Percentiles rank a stretch among this genome's conserved stretches.
Conservation (phyloP, 441 rosid species). For the Rhodomyrtus psidioides region DNA sequence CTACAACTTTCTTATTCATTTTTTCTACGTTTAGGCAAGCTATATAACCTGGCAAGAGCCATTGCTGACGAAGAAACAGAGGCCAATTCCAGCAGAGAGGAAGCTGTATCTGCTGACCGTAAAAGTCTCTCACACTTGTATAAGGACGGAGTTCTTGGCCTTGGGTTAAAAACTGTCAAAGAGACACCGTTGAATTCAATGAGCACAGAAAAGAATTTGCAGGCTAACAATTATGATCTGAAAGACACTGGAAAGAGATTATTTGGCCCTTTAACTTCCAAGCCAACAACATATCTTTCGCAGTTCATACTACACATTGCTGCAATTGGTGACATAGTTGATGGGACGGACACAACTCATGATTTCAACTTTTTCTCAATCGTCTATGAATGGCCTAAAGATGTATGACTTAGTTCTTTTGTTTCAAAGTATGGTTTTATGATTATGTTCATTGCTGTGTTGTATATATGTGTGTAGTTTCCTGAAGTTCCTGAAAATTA, state of each 20-base stretch:
- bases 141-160: conserved; percentile 86
- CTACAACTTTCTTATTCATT: neutral
- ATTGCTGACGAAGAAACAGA: conserved; percentile 90
- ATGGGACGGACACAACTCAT: conserved; percentile 98
- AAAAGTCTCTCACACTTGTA: conserved; percentile 36
- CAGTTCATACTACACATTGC: conserved; percentile 96
- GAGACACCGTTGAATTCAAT: conserved; percentile 38
- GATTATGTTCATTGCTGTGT: neutral
- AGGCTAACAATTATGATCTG: conserved; percentile 46
- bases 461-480: neutral
- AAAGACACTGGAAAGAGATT: conserved; percentile 74
- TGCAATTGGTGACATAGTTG: conserved; percentile 98
- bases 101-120: conserved; percentile 30
- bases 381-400: conserved; percentile 98
- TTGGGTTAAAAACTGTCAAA: conserved; percentile 67
- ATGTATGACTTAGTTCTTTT: conserved; percentile 45
- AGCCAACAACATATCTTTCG: conserved; percentile 83
- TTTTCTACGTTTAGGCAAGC: conserved; percentile 60
- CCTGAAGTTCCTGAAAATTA: neutral
- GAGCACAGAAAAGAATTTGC: conserved; percentile 39
- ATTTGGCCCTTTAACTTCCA: conserved; percentile 72
- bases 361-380: conserved; percentile 98
- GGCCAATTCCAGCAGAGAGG: conserved; percentile 39
- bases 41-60: conserved; percentile 97
- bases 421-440: neutral